Base-by-base conservation (phyloP, 495 filamentous ascomycete genomes). In the Barbatosphaeria neglecta region DNA sequence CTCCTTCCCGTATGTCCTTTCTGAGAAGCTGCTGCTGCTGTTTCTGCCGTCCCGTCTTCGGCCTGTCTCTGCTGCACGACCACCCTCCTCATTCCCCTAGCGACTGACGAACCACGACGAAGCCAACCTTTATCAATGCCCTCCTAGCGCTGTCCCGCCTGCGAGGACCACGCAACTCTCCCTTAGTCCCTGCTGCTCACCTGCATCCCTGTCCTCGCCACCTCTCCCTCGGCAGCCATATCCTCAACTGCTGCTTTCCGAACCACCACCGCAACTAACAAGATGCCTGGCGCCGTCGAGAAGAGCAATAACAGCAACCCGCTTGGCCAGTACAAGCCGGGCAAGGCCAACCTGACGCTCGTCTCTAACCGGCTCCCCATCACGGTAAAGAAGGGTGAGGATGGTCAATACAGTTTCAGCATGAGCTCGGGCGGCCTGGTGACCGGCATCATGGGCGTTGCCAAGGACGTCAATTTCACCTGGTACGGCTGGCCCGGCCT, bases 401-500 rank as follows among this genome's bases (percentile, higher is more conserved):
- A 90, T 69, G 69, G 69, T 37, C 65, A 64, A 43, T 97, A 94
- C 66, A 76, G 81, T 50, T 93, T 95, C 64, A 85, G 81, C 61
- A 94, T 94, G 84, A 95, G 90, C 13, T 95, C 90, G 6, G 90
- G 90, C 46, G 90, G 90, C 13, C 75, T 98, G 31, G 89, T 98
- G 44, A 94, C 84, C 31, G 92, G 90, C 1, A 64, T 98, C 44
- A 88, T 83, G 50, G 92, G 90, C 17, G 66, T 98, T 52, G 84
- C 86, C 51, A 95, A 95, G 62, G 79, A 84, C 7, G 95, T 87
- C 10, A 90, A 81, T 37, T 96, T 95, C 68, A 82, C 87, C 61
- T 98, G 92, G 90, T 96, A 95, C 63, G 90, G 90, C 48, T 98
- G 92, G 92, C 89, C 90, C 7, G 90, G 90, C 23, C 59, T 95